Base-by-base conservation (phyloP, 2,329 filamentous ascomycete genomes). In the Pseudogymnoascus sp. region DNA sequence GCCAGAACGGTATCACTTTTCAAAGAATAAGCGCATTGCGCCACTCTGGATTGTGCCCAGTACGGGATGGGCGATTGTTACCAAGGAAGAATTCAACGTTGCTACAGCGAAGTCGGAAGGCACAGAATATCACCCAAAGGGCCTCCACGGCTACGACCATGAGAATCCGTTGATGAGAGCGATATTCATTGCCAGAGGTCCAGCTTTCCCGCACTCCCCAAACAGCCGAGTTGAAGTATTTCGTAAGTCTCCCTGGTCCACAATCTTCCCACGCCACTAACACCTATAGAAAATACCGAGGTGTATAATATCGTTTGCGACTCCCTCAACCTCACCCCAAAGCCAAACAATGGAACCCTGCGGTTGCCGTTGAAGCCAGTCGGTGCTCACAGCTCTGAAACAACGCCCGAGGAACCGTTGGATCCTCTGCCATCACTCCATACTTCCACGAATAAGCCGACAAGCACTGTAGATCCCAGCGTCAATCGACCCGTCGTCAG, bases 281-380 rank as follows among this genome's bases (percentile, higher is more conserved):
- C 18, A 15, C 12, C 2, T 58, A 7, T 67, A 93, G 89, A 97
- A 82, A 97, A 97, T 66, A 92, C 85, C 62, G 89, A 97, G 69
- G 89, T 97, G 7, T 97, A 97, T 76, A 96, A 96, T 69, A 90
- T 97, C 64, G 75, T 97, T 47, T 97, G 93, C 72, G 92, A 97
- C 74, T 92, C 90, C 0, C 75, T 97, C 25, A 86, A 87, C 11
- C 77, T 97, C 62, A 73, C 71, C 2, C 89, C 91, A 0, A 80
- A 80, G 60, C 83, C 89, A 1, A 97, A 96, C 72, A 97, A 97
- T 70, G 93, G 93, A 58, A 96, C 91, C 0, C 76, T 97, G 5
- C 80, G 86, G 9, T 79, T 93, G 11, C 89, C 89, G 0, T 75
- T 93, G 25, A 68, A 68, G 35, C 59, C 70, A 12, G 58, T 71